A percentile compares a stretch with the other conserved stretches of the same genome.
Conservation (phyloP, 129 eudicot species). For the Sambucus nigra region DNA sequence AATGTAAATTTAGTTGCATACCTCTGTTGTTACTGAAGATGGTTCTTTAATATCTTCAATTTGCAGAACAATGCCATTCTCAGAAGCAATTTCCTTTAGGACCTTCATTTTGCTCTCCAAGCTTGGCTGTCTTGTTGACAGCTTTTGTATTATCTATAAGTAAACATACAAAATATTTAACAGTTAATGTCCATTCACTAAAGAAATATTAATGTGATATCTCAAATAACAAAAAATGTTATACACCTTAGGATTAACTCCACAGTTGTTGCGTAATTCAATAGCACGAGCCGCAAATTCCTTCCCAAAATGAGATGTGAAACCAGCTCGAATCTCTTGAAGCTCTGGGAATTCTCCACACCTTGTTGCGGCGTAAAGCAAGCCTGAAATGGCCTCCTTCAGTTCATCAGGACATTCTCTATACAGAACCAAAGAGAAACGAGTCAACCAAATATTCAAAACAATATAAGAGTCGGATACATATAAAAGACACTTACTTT, state of each 20-base stretch:
- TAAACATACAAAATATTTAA: neutral
- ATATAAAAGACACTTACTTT: slow-evolving; percentile 25
- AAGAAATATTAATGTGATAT: no score
- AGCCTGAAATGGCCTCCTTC: slow-evolving; percentile 53
- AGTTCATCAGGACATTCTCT: slow-evolving; percentile 74
- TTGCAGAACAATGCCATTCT: slow-evolving; percentile 45
- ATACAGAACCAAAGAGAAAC: neutral
- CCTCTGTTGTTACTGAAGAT: slow-evolving; percentile 24
- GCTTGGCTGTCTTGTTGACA: slow-evolving; percentile 56
- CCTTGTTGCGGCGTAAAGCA: slow-evolving; percentile 69
- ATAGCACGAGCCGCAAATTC: slow-evolving; percentile 47
- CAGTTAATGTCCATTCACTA: neutral
- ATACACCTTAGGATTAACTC: slow-evolving; percentile 50
- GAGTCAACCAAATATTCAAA: neutral
- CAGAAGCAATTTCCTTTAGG: slow-evolving; percentile 60
- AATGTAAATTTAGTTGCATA: slow-evolving; percentile 7
- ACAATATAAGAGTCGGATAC: neutral
- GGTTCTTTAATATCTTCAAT: slow-evolving; percentile 33
- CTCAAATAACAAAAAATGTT: neutral
- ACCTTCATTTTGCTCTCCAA: slow-evolving; percentile 51
- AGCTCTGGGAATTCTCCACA: slow-evolving; percentile 93
- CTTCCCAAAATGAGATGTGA: slow-evolving; percentile 53
- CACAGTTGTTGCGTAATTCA: slow-evolving; percentile 47
- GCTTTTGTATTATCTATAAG: slow-evolving; percentile 56
- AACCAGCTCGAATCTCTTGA: slow-evolving; percentile 51